These are phyloP conservation scores for Colletotrichum sansevieriae DNA, from an alignment of 2,329 filamentous ascomycete genomes.

Conservation along the genomic window DNA sequence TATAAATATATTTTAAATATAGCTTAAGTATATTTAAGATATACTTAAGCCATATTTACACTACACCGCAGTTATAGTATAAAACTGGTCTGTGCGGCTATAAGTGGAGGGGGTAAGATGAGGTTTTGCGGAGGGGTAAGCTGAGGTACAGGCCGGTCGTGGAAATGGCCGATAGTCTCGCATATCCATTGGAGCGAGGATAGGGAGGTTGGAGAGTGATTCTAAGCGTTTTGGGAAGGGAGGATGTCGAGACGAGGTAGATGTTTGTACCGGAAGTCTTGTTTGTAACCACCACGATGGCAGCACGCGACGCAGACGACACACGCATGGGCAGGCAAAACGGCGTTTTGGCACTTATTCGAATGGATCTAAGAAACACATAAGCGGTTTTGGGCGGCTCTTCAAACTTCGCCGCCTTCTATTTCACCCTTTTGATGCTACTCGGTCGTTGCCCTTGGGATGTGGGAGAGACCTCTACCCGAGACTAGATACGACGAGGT, in stretches of 20 bases:
- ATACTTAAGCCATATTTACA: no score
- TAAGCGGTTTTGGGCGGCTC: slow-evolving; percentile 9
- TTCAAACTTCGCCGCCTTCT: slow-evolving; percentile 17
- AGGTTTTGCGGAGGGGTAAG: no score
- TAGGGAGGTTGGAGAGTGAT: slow-evolving; percentile 61
- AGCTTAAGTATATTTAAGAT: no score
- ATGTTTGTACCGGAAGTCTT: slow-evolving; percentile 1
- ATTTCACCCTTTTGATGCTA: slow-evolving; percentile 5
- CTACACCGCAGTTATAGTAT: no score
- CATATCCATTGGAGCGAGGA: slow-evolving; percentile 65
- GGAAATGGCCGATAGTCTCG: slow-evolving; percentile 61
- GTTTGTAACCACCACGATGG: not conserved
- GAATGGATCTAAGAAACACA: not conserved
- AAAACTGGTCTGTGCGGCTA: no score
- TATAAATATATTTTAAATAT: no score
- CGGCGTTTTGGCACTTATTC: slow-evolving; percentile 24
- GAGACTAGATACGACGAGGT: not conserved
- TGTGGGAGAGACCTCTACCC: slow-evolving; percentile 34
- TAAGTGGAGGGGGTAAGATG: no score
- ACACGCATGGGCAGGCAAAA: slow-evolving; percentile 13
- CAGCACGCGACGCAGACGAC: slow-evolving; percentile 14
- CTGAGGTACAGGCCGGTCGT: no score
- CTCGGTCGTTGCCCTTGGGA: slow-evolving; percentile 11
- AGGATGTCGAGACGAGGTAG: slow-evolving; percentile 10
- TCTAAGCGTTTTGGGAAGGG: not conserved